phyloP scores from a whole-genome alignment of 1,284 basidiomycete species.

The Peniophora sp. region DNA sequence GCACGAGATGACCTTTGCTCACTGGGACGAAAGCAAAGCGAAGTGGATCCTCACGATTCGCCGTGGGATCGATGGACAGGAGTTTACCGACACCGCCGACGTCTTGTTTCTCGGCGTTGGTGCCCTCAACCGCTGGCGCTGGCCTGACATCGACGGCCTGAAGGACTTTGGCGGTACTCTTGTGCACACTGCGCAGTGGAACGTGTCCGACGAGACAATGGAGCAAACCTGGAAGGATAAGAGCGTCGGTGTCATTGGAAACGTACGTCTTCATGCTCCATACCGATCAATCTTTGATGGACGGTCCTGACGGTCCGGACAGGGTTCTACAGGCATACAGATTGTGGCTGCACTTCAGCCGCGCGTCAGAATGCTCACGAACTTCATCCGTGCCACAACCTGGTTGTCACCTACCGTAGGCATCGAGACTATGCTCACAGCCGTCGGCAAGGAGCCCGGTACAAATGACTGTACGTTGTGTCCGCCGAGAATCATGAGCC shows the following conservation, averaged over 20 bases:
- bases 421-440: conserved; percentile 26
- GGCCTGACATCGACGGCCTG: conserved; percentile 52
- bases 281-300: background rate
- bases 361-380: conserved; percentile 39
- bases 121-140: conserved; percentile 42
- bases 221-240: conserved; percentile 49
- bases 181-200: conserved; percentile 53
- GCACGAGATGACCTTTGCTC: conserved; percentile 40
- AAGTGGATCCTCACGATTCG: conserved; percentile 47
- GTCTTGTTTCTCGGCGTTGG: conserved; percentile 47
- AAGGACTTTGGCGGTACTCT: conserved; percentile 41
- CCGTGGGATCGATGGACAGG: conserved; percentile 18
- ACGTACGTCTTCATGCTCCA: conserved; percentile 28
- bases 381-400: conserved; percentile 55
- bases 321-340: conserved; percentile 64
- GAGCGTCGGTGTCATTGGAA: conserved; percentile 51
- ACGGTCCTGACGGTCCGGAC: background rate
- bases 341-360: conserved; percentile 52
- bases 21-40: conserved; percentile 36
- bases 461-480: no score
- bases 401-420: conserved; percentile 51
- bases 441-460: conserved; percentile 10
- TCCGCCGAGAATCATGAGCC: no score
- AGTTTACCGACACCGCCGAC: conserved; percentile 44
- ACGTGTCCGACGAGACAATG: conserved; percentile 34